phyloP scores from a whole-genome alignment of 1,284 basidiomycete genomes.

The Sanghuangporus baumii region DNA sequence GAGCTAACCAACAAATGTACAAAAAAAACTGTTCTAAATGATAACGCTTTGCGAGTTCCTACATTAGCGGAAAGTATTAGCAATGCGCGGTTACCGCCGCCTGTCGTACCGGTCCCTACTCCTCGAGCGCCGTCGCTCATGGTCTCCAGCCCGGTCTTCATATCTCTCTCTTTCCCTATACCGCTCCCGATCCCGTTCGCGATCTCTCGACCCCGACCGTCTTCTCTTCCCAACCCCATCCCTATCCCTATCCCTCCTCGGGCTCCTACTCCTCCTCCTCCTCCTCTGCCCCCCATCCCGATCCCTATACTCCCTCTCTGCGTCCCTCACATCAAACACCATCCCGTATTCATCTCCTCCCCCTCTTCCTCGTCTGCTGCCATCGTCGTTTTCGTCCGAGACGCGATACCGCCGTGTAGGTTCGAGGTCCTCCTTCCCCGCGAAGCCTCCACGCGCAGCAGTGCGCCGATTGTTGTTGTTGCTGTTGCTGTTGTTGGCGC shows the following conservation, averaged over 20 bases:
- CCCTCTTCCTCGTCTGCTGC: not conserved
- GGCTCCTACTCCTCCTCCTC: constrained; percentile 26
- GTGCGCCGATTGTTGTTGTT: constrained; percentile 16
- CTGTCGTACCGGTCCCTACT: constrained; percentile 10
- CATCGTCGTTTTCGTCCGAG: constrained; percentile 26
- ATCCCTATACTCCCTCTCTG: constrained; percentile 22
- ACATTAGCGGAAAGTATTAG: not conserved
- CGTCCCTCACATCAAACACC: constrained; percentile 61
- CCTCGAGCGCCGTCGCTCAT: constrained; percentile 8
- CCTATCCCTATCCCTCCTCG: constrained; percentile 19
- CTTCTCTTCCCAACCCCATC: constrained; percentile 18
- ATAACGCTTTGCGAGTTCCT: not conserved
- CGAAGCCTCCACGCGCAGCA: constrained; percentile 45
- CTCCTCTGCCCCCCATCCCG: constrained; percentile 23
- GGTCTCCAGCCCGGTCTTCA: not conserved
- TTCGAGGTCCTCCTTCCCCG: constrained; percentile 67
- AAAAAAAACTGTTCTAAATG: not conserved
- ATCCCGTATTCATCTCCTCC: constrained; percentile 47
- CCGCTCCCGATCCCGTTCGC: constrained; percentile 18
- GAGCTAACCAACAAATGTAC: not conserved
- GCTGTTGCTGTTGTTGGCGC: constrained; percentile 25
- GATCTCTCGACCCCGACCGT: constrained; percentile 12
- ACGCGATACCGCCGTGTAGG: constrained; percentile 57
- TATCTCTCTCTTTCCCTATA: not conserved
- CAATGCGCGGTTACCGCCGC: not conserved